Evolutionary conservation across 192 early-diverging fungal species (phyloP).

Genomic region (Spizellomyces sp.): DNA sequence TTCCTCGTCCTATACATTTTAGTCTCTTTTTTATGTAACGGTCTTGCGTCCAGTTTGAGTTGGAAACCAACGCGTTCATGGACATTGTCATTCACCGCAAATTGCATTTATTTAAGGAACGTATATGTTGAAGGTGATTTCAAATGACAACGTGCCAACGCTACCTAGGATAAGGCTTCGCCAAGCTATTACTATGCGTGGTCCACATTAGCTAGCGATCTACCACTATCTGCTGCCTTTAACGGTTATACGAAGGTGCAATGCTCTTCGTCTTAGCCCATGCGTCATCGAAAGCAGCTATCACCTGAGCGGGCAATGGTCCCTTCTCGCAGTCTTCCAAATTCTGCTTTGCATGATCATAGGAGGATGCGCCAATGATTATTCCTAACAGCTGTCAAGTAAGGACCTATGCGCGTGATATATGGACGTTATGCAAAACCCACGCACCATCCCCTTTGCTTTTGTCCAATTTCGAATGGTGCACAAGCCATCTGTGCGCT

Average conservation of each 20-base stretch:
- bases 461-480: conserved; percentile 47
- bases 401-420: conserved; percentile 33
- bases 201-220: no score
- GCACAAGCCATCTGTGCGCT: conserved; percentile 50
- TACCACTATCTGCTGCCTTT: background rate
- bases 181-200: no score
- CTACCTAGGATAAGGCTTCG: no score
- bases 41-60: no score
- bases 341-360: conserved; percentile 50
- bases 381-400: conserved; percentile 40
- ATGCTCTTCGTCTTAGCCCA: conserved; percentile 47
- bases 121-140: no score
- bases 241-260: conserved; percentile 16
- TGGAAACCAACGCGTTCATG: no score
- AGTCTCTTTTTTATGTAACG: no score
- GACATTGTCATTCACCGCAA: no score
- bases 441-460: conserved; percentile 40
- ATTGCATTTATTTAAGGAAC: no score
- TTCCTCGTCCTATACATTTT: no score
- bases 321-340: conserved; percentile 53
- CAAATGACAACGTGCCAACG: no score
- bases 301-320: conserved; percentile 52
- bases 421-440: background rate
- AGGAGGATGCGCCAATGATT: conserved; percentile 50
- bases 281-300: conserved; percentile 56